Evolutionary conservation across 2,329 filamentous ascomycete genomes (phyloP).

Genomic region (Alternaria viburni): DNA sequence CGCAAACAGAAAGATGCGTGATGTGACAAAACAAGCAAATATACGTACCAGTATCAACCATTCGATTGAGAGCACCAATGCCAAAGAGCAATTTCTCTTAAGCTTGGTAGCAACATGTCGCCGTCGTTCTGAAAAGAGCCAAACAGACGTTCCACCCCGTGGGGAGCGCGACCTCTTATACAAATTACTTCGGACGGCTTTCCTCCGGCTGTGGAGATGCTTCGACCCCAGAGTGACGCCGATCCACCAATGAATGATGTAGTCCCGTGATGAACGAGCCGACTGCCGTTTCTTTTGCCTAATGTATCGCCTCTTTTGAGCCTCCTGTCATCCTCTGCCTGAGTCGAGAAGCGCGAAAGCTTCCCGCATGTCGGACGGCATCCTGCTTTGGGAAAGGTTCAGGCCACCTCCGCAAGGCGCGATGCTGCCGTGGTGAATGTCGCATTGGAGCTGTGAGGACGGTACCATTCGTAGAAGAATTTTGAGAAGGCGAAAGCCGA

Average conservation of each 20-base stretch:
- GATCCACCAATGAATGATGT: constrained; percentile 16
- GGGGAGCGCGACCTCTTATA: constrained; percentile 17
- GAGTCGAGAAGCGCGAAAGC: background rate
- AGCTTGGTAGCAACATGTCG: background rate
- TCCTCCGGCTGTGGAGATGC: constrained; percentile 19
- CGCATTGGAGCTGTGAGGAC: background rate
- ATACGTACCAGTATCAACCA: background rate
- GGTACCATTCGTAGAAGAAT: background rate
- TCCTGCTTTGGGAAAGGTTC: constrained; percentile 8
- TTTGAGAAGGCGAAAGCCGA: fast-evolving
- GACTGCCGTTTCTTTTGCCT: constrained; percentile 8
- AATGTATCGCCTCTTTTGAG: constrained; percentile 2
- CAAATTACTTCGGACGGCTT: constrained; percentile 11
- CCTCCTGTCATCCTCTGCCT: background rate
- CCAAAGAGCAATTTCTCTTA: background rate
- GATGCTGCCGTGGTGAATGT: background rate
- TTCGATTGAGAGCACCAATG: background rate
- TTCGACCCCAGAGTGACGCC: background rate
- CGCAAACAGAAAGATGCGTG: background rate
- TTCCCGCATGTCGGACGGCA: constrained; percentile 7
- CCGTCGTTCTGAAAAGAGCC: constrained; percentile 1
- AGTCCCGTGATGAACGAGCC: constrained; percentile 5
- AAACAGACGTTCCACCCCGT: constrained; percentile 12
- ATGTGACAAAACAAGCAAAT: background rate
- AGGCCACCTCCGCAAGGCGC: background rate